These are phyloP conservation scores for Phytophthora brassicae DNA, from an alignment of 352 stramenopile genomes.

Conservation along the genomic window DNA sequence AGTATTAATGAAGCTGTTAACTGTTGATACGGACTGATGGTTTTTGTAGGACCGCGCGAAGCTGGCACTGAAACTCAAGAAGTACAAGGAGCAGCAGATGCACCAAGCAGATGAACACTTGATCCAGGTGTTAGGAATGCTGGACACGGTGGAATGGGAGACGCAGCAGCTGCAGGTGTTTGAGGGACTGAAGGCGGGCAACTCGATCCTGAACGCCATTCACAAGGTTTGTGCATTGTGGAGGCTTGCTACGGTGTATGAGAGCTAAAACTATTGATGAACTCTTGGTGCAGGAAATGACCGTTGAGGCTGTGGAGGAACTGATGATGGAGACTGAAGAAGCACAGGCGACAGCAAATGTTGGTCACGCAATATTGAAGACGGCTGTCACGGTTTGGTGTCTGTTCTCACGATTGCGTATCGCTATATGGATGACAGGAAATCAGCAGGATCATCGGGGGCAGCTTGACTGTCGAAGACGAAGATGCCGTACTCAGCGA, in stretches of 20 bases:
- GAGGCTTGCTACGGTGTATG: background rate
- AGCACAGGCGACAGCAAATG: conserved; percentile 72
- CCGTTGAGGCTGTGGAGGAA: conserved; percentile 84
- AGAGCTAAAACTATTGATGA: background rate
- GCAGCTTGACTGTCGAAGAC: conserved; percentile 77
- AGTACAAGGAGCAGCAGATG: conserved; percentile 91
- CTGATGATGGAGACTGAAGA: conserved; percentile 89
- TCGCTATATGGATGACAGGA: conserved; percentile 67
- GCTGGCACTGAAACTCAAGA: conserved; percentile 86
- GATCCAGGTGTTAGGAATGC: conserved; percentile 83
- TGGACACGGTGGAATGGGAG: conserved; percentile 90
- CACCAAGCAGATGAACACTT: conserved; percentile 83
- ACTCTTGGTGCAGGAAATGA: conserved; percentile 67
- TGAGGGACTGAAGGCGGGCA: conserved; percentile 86
- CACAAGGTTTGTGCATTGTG: conserved; percentile 57
- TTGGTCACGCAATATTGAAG: conserved; percentile 32
- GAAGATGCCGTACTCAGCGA: conserved; percentile 86
- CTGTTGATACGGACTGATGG: no score
- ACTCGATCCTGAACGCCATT: conserved; percentile 86
- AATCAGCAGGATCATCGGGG: conserved; percentile 83
- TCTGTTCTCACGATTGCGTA: background rate
- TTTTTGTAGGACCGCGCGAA: conserved; percentile 83
- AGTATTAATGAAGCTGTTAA: no score
- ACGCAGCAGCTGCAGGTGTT: conserved; percentile 88
- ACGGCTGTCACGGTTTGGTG: background rate